Percentiles rank a stretch among this genome's conserved stretches.
These are phyloP conservation scores for Gnomoniopsis smithogilvyi DNA, from an alignment of 2,329 filamentous ascomycete species.

Conservation along the genomic window DNA sequence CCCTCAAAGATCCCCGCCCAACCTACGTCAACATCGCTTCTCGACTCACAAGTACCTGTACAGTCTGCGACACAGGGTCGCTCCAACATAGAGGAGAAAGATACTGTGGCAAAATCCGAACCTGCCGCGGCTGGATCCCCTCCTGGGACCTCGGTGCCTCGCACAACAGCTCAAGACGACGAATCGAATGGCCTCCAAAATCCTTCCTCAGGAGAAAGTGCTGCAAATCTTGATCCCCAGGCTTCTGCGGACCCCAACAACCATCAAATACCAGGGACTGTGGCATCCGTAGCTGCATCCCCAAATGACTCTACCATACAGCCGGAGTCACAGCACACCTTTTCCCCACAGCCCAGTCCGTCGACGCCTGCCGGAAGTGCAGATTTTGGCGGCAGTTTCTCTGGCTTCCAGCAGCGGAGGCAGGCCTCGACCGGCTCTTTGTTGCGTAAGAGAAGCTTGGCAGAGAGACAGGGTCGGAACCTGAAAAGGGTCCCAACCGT, in stretches of 20 bases:
- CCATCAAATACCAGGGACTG: background rate
- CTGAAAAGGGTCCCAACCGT: conserved; percentile 71
- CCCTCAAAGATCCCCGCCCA: background rate
- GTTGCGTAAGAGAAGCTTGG: conserved; percentile 6
- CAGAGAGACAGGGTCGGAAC: conserved; percentile 10
- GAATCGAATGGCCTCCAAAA: background rate
- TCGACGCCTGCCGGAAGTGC: background rate
- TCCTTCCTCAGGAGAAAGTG: background rate
- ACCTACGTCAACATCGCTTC: background rate
- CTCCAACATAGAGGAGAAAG: background rate
- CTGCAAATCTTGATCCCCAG: background rate
- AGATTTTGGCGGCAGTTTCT: background rate
- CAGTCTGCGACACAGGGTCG: background rate
- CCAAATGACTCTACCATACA: background rate
- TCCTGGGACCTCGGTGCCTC: background rate
- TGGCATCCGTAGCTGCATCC: background rate
- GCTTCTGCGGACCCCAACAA: background rate
- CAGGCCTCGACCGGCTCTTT: background rate
- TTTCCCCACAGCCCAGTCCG: background rate
- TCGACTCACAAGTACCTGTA: background rate
- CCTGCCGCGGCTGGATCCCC: background rate
- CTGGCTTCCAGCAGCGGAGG: background rate
- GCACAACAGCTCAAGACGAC: background rate
- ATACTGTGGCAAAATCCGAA: background rate
- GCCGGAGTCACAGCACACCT: background rate